Base-by-base conservation (phyloP, 2,329 filamentous ascomycete species). In the Trichoderma afroharzianum region DNA sequence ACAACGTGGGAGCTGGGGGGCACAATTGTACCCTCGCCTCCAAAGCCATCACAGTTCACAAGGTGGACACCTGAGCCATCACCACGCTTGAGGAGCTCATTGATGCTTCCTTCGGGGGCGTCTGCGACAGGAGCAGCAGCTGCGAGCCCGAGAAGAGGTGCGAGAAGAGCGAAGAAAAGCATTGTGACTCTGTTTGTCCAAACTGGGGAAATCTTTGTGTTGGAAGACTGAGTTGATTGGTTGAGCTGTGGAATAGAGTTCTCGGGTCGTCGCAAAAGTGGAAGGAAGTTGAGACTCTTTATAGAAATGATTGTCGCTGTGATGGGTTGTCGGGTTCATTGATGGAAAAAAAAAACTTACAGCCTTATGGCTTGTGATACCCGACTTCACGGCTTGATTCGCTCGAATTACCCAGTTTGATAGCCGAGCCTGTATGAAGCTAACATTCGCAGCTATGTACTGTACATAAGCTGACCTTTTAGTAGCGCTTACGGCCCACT, bases 291-390 rank as follows among this genome's bases (percentile, higher is more conserved):
- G n/a, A 33, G 43, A n/a, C 43, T 64, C 62, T 64, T 64, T 64
- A 64, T 64, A 64, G 62, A 64, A 64, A 64, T 64, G 43, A 53
- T 64, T 33, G 43, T 64, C 62, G 43, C 62, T 28, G 18, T n/a
- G 33, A 43, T 4, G 18, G 39, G 9, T 11, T 50, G 2, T 33
- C 26, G 6, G n/a, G n/a, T 64, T 64, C 8, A 36, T 53, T 53
- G 28, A 64, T 53, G n/a, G 7, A 21, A 24, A 33, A n/a, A n/a
- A 24, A 26, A 53, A 33, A 36, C 33, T 33, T 33, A 7, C 8
- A 64, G 43, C 24, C 18, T 33, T 33, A 36, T 33, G 6, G 15
- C 39, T 50, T 33, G 39, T 12, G 28, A 64, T 24, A 64, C 39
- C 30, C 32, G 2, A 64, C 62, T 53, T 24, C 6, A 33, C 28